Evolutionary conservation across 495 filamentous ascomycete species (phyloP), one percentile per base, ranked within the genome.

Genomic region (Thermochaetoides thermophila): DNA sequence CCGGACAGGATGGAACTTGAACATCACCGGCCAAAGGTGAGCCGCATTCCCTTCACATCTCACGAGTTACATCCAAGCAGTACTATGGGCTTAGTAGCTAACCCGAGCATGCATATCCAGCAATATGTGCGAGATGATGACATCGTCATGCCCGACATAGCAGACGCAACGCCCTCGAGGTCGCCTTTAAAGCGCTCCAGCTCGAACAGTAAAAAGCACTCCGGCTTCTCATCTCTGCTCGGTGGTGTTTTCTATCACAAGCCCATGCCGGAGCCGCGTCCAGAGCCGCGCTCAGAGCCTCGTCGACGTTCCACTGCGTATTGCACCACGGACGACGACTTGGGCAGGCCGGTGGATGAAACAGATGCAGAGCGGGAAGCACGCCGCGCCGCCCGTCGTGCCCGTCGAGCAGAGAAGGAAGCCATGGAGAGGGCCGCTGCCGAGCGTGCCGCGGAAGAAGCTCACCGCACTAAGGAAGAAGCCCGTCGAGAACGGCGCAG

Each of bases 331-430:
- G 61, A 63, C 13, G 60, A 61, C 10, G 60, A 65, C 16, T 39
- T 56, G 17, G 42, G 31, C 12, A 41, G 44, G 7, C 40, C 34
- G 1, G 31, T 23, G 8, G 39, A 39, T 3, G 50, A 54, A 18
- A 53, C 55, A 0, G 68, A 69, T 17, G 52, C 56, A 17, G 65
- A 73, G 17, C 62, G 64, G 12, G 68, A 73, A 39, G 67, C 64
- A 7, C 63, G 66, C 23, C 64, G 67, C 9, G 68, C 61, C 2
- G 66, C 65, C 24, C 58, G 67, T 17, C 63, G 60, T 27, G 58
- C 60, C n/a, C 57, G 53, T 21, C 55, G 53, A 20, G 55, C 54
- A 4, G 64, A 66, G 26, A 60, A 66, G 29, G 64, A 61, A 33
- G 62, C 62, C 3, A 58, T 56, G 12, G 64, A 66, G 29, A 57